Evolutionary conservation across 2,329 filamentous ascomycete genomes (phyloP), one percentile per base, ranked within the genome.

Genomic region (Zymoseptoria pseudotritici): DNA sequence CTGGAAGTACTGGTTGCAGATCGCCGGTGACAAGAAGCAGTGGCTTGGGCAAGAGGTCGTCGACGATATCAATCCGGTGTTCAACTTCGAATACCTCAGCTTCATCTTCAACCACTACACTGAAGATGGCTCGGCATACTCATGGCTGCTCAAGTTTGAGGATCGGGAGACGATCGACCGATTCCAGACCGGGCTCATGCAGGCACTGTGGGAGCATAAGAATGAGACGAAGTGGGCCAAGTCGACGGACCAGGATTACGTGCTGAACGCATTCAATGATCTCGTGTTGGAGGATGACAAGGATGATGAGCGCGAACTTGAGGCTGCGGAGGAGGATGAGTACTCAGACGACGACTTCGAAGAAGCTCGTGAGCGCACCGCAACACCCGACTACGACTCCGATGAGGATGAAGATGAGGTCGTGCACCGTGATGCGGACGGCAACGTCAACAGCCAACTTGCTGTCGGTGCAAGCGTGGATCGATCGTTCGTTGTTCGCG

Each of bases 81-180:
- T 97, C 80, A 97, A 97, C 77, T 97, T 97, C 66, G 94, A 99
- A 74, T 97, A 93, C 69, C 81, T 96, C n/a, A 97, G 93, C 0
- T 97, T 97, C 73, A 97, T 99, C 70, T 99, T 99, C 82, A 99
- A 99, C 71, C 91, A 97, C 73, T 97, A 96, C 73, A 84, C 88
- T 13, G 83, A 87, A 42, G 90, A 97, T 74, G 91, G 92, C 1
- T 89, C 89, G 1, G 93, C 94, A 4, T 95, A 92, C 74, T 99
- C 94, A 0, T 99, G 94, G 93, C 83, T 99, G 13, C 79, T 99
- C 42, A 87, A 92, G 13, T 99, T 99, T 79, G 90, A 88, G 69
- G 89, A 96, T 66, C 88, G 91, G 67, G 79, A 85, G 20, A 86
- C 87, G 0, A 81, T 95, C 56, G 91, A 96, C 72, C 83, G 83